Evolutionary conservation across 2,329 filamentous ascomycete genomes (phyloP).

Genomic region (Ploettnerulaceae sp.): DNA sequence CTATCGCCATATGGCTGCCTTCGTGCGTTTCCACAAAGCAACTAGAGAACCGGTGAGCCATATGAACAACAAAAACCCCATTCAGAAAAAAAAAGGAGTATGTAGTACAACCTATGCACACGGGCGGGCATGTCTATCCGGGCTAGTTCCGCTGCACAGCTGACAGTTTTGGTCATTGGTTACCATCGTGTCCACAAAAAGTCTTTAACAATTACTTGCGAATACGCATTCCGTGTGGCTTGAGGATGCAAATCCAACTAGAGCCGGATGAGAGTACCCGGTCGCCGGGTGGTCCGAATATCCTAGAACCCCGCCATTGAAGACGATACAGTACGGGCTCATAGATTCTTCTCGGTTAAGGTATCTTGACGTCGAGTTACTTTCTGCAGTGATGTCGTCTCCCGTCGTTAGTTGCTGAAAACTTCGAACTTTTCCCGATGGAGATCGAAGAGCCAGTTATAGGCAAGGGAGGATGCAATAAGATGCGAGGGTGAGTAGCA

Average conservation of each 20-base stretch:
- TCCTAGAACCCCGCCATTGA: neutral
- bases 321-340: slow-evolving; percentile 1
- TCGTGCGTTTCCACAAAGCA: too few species aligned
- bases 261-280: too few species aligned
- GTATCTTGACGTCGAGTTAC: slow-evolving; percentile 3
- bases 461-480: slow-evolving; percentile 3
- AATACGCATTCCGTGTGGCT: neutral
- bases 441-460: neutral
- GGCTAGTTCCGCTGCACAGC: neutral
- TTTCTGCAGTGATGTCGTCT: neutral
- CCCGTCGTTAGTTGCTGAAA: neutral
- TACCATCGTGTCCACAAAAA: neutral
- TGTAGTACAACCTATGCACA: neutral
- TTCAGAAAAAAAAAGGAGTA: neutral
- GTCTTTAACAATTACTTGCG: neutral
- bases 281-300: too few species aligned
- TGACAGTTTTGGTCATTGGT: slow-evolving; percentile 1
- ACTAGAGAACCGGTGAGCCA: neutral
- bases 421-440: neutral
- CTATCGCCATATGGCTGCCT: too few species aligned
- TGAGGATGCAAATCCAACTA: too few species aligned
- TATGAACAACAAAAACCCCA: too few species aligned
- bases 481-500: neutral
- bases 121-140: neutral
- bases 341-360: neutral